Percentiles rank a stretch among this genome's conserved stretches.
Evolutionary conservation across 2,329 filamentous ascomycete species (phyloP).

Genomic region (Monosporascus sp.): DNA sequence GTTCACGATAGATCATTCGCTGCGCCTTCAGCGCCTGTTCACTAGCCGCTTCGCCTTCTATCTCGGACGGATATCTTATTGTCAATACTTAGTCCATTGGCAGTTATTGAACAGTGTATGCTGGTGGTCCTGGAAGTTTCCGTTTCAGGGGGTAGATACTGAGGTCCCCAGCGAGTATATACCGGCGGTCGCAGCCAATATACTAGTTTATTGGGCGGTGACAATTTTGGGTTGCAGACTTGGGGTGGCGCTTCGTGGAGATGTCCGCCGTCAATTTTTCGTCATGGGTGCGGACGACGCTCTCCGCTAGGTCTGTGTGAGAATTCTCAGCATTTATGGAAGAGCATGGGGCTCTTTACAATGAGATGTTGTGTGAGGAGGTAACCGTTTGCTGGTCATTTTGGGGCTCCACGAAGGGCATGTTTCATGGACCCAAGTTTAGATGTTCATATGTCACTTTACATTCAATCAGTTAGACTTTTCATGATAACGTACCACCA

Average conservation of each 20-base stretch:
- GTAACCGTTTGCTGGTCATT: too few species aligned
- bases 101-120: conserved; percentile 19
- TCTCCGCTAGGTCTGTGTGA: conserved; percentile 4
- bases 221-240: conserved; percentile 15
- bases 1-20: conserved; percentile 13
- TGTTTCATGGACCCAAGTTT: too few species aligned
- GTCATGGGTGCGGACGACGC: conserved; percentile 11
- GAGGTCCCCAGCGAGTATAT: conserved; percentile 11
- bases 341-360: too few species aligned
- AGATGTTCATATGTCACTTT: too few species aligned
- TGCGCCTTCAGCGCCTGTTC: conserved; percentile 21
- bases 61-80: conserved; percentile 22
- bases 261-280: conserved; percentile 13
- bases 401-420: too few species aligned
- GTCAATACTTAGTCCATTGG: conserved; percentile 23
- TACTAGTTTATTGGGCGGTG: conserved; percentile 8
- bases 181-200: conserved; percentile 6
- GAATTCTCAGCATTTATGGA: too few species aligned
- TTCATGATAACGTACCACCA: too few species aligned
- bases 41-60: conserved; percentile 22
- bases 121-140: conserved; percentile 7
- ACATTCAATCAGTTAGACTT: too few species aligned
- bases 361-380: too few species aligned
- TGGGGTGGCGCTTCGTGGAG: conserved; percentile 18
- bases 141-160: conserved; percentile 7